Evolutionary conservation across 768 basidiomycete species (phyloP).

Genomic region (Pisolithus orientalis): DNA sequence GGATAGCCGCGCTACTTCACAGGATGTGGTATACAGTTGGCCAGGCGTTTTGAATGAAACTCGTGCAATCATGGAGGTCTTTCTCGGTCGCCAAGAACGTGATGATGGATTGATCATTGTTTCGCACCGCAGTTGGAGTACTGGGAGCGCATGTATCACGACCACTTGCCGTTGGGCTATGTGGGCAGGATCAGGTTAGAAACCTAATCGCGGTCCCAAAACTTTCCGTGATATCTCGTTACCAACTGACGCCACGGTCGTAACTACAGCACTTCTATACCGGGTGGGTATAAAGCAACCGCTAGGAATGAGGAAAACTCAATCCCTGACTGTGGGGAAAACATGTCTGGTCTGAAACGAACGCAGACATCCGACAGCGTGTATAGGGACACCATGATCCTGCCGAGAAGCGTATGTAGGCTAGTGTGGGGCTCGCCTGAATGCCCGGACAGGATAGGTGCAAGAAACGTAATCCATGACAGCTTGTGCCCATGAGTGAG

Average conservation of each 20-base stretch:
- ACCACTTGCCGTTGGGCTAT: background rate
- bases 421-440: too few species aligned
- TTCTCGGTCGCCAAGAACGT: background rate
- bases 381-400: background rate
- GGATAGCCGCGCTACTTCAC: background rate
- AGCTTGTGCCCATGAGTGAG: too few species aligned
- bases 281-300: background rate
- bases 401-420: background rate
- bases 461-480: background rate
- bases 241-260: too few species aligned
- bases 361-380: background rate
- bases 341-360: background rate
- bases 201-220: too few species aligned
- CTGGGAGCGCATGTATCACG: background rate
- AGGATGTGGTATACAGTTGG: background rate
- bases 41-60: too few species aligned
- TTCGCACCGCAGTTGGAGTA: background rate
- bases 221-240: too few species aligned
- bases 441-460: too few species aligned
- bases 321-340: background rate
- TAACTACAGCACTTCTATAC: too few species aligned
- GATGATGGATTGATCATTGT: background rate
- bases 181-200: background rate
- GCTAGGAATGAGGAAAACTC: background rate
- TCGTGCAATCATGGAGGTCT: background rate